Conservation (phyloP, 1,284 basidiomycete species). For the Tilletia caries region DNA sequence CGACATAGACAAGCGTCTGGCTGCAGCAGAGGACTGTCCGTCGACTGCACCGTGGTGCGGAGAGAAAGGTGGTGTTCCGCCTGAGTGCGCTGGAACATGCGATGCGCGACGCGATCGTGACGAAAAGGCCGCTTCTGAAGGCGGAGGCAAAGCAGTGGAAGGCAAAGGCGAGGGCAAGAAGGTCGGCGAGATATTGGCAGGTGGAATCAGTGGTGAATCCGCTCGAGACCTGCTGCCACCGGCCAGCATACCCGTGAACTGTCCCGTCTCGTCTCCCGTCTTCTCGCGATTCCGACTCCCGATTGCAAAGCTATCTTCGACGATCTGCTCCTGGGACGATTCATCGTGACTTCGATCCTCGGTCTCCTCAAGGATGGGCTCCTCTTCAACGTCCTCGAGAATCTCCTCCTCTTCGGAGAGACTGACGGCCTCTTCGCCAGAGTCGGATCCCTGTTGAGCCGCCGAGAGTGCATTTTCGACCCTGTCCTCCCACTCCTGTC, state of each 20-base stretch:
- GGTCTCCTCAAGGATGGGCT: not conserved
- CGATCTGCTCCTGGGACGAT: not conserved
- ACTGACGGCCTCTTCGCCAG: not conserved
- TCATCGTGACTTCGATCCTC: no score
- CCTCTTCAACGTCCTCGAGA: conserved; percentile 19
- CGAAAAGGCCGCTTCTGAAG: not conserved
- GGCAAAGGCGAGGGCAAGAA: not conserved
- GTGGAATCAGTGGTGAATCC: not conserved
- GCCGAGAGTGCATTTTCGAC: conserved; percentile 67
- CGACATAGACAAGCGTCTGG: conserved; percentile 14
- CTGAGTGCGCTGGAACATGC: conserved; percentile 24
- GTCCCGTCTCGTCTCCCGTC: not conserved
- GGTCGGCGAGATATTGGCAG: conserved; percentile 6
- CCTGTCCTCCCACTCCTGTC: conserved; percentile 92
- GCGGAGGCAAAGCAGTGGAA: conserved; percentile 14
- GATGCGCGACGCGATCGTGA: conserved; percentile 29
- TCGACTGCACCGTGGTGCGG: conserved; percentile 31
- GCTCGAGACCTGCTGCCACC: not conserved
- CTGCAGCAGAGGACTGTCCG: not conserved
- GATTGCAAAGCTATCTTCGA: not conserved
- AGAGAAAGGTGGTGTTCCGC: conserved; percentile 43
- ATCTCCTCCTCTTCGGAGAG: conserved; percentile 24
- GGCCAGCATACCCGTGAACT: not conserved
- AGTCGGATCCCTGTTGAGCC: conserved; percentile 21
- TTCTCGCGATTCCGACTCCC: not conserved